Evolutionary conservation across 139 green algal genomes (phyloP), one percentile per base, ranked within the genome.

Genomic region (Haematococcus sp.): DNA sequence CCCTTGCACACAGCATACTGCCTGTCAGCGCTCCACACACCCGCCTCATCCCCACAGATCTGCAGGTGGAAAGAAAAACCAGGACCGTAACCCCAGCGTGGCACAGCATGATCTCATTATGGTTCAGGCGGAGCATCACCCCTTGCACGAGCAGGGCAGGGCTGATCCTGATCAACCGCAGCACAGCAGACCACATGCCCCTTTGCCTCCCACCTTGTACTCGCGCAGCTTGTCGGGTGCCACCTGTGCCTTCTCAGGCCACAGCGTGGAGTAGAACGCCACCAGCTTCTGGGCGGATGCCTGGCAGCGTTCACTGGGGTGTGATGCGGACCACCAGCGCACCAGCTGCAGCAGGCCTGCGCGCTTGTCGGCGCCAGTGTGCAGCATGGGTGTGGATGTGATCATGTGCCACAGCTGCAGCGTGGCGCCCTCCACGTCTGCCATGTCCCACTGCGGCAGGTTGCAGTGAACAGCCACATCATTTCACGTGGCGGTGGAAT

Each of bases 261-360:
- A 49, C 40, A 49, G 40, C 40, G 11, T 49, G 40, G 11, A 49
- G 40, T 19, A 49, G 40, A 49, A 49, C 40, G 40, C 40, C 7
- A 49, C 40, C 7, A 49, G 40, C 40, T 49, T 49, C 40, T 49
- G 40, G 40, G 87, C 81, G 33, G 89, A 68, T 3, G 82, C 81
- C 76, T 95, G 91, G 1, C 94, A 68, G 65, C 94, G 68, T 68
- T 85, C 43, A 88, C 91, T 94, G 51, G 94, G 66, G 2, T 77
- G 90, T 51, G 90, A 95, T 0, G 88, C 92, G 81, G 88, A 94
- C 30, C 91, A 90, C 0, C 91, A 69, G 25, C 58, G 25, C 27
- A 65, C 58, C 4, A 65, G 25, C 3, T 35, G 9, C 58, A 33
- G 23, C 58, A 65, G 58, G 11, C 20, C 58, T 4, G 58, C 4